Evolutionary conservation across 495 filamentous ascomycete species (phyloP), one percentile per base, ranked within the genome.

Genomic region (Aspergillus wentii): DNA sequence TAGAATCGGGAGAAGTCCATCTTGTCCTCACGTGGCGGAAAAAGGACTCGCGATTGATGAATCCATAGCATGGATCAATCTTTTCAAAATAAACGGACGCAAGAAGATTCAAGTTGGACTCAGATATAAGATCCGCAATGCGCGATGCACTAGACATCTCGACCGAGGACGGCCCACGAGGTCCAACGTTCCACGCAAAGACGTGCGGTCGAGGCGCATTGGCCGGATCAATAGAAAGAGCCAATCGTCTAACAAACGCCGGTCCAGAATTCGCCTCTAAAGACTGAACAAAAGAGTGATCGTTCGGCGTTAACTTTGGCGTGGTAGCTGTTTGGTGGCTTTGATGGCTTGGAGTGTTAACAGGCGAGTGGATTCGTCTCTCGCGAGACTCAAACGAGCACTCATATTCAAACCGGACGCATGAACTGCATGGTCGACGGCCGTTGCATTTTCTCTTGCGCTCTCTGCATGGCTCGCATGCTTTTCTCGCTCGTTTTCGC

Each of bases 111-210:
- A 69, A 59, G 8, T 68, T 52, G 0, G 50, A 47, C 28, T 52
- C 26, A 0, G 68, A 57, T 5, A 66, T 48, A 9, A 69, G 59
- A 16, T 64, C 55, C 5, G 56, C 49, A 18, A 74, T 47, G 0
- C 41, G 45, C 5, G 44, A n/a, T 2, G 40, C 39, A 4, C 46
- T 2, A 8, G 11, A 19, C 0, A 39, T 22, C 7, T 18, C 23
- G 1, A 39, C 13, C 3, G 35, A 33, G 6, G 48, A 49, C 8
- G 49, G 40, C 10, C 49, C 29, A 16, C 73, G 58, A 11, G 54
- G 52, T 7, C 71, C 71, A 11, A 65, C 45, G 51, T 76, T 75
- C 74, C 72, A 79, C 0, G 59, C 73, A 47, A 74, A 79, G 3
- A 73, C 58, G 17, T 70, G 70, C 22, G 74, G 39, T 14, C 66